Conservation (phyloP, 306 rosid species). For the Elaeagnus macrophylla region DNA sequence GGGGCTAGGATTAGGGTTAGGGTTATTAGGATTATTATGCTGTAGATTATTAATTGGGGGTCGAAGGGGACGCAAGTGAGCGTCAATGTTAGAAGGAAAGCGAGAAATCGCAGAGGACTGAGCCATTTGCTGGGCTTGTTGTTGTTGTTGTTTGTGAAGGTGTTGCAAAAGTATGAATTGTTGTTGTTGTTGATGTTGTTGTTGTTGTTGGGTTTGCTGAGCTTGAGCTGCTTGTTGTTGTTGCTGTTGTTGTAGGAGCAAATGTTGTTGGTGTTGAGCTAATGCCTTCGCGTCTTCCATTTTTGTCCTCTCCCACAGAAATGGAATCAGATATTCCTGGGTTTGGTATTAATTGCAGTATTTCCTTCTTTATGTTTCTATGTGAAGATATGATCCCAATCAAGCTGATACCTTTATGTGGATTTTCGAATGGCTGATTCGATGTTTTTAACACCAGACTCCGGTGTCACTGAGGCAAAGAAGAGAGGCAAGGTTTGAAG, state of each 20-base stretch:
- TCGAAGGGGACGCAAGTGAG: constrained; percentile 81
- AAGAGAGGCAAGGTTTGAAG: too few relatives aligned
- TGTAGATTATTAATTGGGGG: constrained; percentile 33
- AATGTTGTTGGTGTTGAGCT: constrained; percentile 60
- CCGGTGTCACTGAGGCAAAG: too few relatives aligned
- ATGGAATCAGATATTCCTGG: too few relatives aligned
- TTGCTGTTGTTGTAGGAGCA: constrained; percentile 21
- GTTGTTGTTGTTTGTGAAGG: constrained; percentile 51
- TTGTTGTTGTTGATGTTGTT: too few relatives aligned
- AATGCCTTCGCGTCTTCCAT: constrained; percentile 82
- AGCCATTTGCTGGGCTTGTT: constrained; percentile 9
- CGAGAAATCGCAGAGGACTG: constrained; percentile 56
- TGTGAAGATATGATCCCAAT: too few relatives aligned
- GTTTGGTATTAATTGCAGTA: too few relatives aligned
- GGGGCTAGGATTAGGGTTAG: constrained; percentile 21
- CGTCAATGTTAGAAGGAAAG: constrained; percentile 86
- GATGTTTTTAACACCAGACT: too few relatives aligned
- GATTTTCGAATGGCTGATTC: too few relatives aligned
- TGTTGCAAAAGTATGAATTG: constrained; percentile 48
- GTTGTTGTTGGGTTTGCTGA: too few relatives aligned
- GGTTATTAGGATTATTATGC: constrained; percentile 15
- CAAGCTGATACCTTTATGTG: too few relatives aligned
- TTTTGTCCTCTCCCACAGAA: constrained; percentile 6
- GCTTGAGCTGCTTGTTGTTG: constrained; percentile 16
- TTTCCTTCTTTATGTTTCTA: too few relatives aligned